Percentiles rank a stretch among this genome's conserved stretches.
These are phyloP conservation scores for Colletotrichum musicola DNA, from an alignment of 2,329 filamentous ascomycete species.

Conservation along the genomic window DNA sequence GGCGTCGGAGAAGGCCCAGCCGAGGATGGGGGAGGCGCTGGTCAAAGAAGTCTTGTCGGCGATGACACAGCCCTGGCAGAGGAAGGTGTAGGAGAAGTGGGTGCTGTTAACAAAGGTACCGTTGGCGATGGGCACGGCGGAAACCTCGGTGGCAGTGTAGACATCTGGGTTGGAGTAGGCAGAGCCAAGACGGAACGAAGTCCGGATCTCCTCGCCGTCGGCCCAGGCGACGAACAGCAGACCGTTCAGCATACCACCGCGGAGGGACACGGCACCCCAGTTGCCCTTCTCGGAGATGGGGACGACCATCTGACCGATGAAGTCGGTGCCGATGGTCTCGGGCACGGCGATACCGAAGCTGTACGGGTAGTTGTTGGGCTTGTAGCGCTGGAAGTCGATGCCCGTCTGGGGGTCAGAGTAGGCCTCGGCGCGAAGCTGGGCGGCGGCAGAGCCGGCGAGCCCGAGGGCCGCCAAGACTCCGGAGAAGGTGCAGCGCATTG, in stretches of 20 bases:
- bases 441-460: slow-evolving; percentile 41
- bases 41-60: slow-evolving; percentile 49
- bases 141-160: slow-evolving; percentile 55
- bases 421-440: slow-evolving; percentile 42
- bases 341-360: slow-evolving; percentile 65
- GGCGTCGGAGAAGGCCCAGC: slow-evolving; percentile 54
- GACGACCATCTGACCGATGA: slow-evolving; percentile 66
- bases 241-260: slow-evolving; percentile 60
- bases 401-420: slow-evolving; percentile 59
- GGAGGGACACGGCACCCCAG: slow-evolving; percentile 63
- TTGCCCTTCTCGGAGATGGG: slow-evolving; percentile 51
- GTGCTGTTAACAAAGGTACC: slow-evolving; percentile 66
- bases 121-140: slow-evolving; percentile 59
- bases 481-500: slow-evolving; percentile 38
- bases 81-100: slow-evolving; percentile 66
- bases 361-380: slow-evolving; percentile 49
- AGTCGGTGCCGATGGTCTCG: slow-evolving; percentile 60
- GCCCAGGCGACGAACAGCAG: slow-evolving; percentile 65
- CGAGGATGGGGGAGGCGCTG: slow-evolving; percentile 47
- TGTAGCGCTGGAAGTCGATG: slow-evolving; percentile 47
- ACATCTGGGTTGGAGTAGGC: slow-evolving; percentile 61
- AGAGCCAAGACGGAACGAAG: slow-evolving; percentile 47
- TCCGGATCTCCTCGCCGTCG: slow-evolving; percentile 55
- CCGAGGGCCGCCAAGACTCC: slow-evolving; percentile 36
- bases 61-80: slow-evolving; percentile 60